Percentiles rank a stretch among this genome's conserved stretches.
phyloP scores from a whole-genome alignment of 371 early-diverging fungal species.

The Actinomortierella ambigua region DNA sequence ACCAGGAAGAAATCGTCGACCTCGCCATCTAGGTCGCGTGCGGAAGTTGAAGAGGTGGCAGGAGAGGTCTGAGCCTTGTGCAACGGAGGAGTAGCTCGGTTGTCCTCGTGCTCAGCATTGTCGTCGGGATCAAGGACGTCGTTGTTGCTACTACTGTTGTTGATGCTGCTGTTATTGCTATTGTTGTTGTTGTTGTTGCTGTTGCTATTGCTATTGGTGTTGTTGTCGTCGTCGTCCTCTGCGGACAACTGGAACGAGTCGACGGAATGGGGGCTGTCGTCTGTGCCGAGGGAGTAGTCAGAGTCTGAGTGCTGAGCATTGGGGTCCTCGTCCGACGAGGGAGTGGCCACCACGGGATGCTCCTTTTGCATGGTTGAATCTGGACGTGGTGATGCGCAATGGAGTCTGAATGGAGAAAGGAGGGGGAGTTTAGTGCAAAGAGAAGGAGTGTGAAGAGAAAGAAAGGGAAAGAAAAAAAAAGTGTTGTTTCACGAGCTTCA shows the following conservation, averaged over 20 bases:
- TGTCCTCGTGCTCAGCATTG: too few relatives aligned
- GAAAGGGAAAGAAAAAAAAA: constrained; percentile 2
- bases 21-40: constrained; percentile 1
- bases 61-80: too few relatives aligned
- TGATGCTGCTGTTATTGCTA: constrained; percentile 2
- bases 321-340: constrained; percentile 8
- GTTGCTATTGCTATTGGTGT: neutral
- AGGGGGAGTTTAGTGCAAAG: neutral
- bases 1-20: constrained; percentile 32
- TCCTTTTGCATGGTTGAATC: neutral
- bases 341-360: too few relatives aligned
- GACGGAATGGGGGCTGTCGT: constrained; percentile 21
- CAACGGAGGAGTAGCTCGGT: constrained; percentile 2
- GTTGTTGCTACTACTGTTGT: constrained; percentile 8
- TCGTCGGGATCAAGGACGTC: too few relatives aligned
- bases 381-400: neutral
- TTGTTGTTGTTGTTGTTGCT: constrained; percentile 10
- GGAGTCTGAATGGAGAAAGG: neutral
- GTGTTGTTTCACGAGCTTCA: neutral
- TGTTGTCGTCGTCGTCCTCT: neutral
- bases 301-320: constrained; percentile 28
- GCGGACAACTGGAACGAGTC: constrained; percentile 31
- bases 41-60: too few relatives aligned
- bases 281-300: constrained; percentile 26
- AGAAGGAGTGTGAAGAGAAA: constrained; percentile 1